Evolutionary conservation across 352 stramenopile species (phyloP).

Genomic region (Pythium chondricola): DNA sequence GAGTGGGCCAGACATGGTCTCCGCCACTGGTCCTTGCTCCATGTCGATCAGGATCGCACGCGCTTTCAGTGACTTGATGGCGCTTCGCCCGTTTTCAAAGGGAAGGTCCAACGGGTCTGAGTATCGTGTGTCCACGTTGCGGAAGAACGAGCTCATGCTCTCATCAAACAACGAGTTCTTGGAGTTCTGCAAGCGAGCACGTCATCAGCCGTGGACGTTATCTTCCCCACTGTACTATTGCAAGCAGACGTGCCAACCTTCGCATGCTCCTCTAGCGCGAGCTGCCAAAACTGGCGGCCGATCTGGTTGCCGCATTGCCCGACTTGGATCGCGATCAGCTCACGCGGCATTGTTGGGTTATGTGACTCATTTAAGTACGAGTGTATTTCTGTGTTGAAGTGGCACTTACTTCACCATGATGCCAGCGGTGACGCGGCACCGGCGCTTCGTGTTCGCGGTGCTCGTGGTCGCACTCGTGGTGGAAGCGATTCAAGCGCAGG

Average conservation of each 20-base stretch:
- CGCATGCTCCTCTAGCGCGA: slow-evolving; percentile 87
- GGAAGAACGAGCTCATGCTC: slow-evolving; percentile 91
- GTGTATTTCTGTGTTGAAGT: no score
- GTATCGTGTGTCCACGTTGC: slow-evolving; percentile 78
- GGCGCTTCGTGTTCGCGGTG: not conserved
- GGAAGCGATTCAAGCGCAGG: slow-evolving; percentile 1
- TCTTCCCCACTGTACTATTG: not conserved
- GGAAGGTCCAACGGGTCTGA: slow-evolving; percentile 45
- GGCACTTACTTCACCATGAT: no score
- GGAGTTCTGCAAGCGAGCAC: slow-evolving; percentile 39
- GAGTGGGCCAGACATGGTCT: slow-evolving; percentile 76
- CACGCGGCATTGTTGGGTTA: slow-evolving; percentile 57
- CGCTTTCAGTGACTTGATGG: slow-evolving; percentile 61
- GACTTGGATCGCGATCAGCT: slow-evolving; percentile 89
- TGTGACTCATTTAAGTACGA: no score
- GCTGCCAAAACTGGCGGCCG: slow-evolving; percentile 88
- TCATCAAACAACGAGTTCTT: slow-evolving; percentile 73
- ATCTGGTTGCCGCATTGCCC: slow-evolving; percentile 95
- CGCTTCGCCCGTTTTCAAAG: slow-evolving; percentile 26
- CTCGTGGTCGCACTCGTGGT: not conserved
- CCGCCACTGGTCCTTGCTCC: slow-evolving; percentile 84
- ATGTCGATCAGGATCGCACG: slow-evolving; percentile 91
- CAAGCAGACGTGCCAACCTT: slow-evolving; percentile 22
- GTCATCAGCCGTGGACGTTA: no score
- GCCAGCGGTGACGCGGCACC: no score